Conservation (phyloP, 495 filamentous ascomycete species). For the Annulohypoxylon bovei region DNA sequence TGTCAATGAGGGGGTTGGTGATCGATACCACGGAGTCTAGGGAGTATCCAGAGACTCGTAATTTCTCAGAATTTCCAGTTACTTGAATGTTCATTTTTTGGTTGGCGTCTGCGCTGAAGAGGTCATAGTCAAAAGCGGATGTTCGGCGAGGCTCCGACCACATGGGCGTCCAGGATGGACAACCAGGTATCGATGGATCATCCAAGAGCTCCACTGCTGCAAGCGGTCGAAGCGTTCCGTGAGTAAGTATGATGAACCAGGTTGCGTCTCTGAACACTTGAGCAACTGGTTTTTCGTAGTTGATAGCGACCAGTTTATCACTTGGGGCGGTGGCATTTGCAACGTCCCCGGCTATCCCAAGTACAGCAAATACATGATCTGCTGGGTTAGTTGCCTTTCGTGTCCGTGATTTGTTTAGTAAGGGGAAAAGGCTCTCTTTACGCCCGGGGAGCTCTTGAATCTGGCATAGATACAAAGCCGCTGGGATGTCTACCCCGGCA, state of each 20-base stretch:
- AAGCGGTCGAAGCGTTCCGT: background rate
- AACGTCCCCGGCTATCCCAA: slow-evolving; percentile 1
- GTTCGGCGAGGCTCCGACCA: slow-evolving; percentile 11
- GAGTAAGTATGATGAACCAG: slow-evolving; percentile 13
- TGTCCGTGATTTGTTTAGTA: background rate
- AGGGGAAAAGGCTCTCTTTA: background rate
- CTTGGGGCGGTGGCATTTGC: background rate
- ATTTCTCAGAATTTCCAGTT: background rate
- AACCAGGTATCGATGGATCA: background rate
- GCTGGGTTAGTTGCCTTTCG: background rate
- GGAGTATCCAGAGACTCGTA: background rate
- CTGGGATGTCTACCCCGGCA: background rate
- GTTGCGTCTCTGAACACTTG: slow-evolving; percentile 5
- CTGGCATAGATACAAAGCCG: slow-evolving; percentile 1
- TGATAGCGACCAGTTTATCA: background rate
- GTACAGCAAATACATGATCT: slow-evolving; percentile 7
- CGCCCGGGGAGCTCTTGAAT: background rate
- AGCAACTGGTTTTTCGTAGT: background rate
- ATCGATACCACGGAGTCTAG: background rate
- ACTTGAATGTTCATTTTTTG: background rate
- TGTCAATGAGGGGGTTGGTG: background rate
- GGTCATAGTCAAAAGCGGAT: background rate
- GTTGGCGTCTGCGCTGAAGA: background rate
- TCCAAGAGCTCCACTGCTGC: background rate
- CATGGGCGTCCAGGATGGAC: slow-evolving; percentile 1